These are phyloP conservation scores for Macrotyloma uniflorum DNA, from an alignment of 306 rosid genomes.

Conservation along the genomic window DNA sequence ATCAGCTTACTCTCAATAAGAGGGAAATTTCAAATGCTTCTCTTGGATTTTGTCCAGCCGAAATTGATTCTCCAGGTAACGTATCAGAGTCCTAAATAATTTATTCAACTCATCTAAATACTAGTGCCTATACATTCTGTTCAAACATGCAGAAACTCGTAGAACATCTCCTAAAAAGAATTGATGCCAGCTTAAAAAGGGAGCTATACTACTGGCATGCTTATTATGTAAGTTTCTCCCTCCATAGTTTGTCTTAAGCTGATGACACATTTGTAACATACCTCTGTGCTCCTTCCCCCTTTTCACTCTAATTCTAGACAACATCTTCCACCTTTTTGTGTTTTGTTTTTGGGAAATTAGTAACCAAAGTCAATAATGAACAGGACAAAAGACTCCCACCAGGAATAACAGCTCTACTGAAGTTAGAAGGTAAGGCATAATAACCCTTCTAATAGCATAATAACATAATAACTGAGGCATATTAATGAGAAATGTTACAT, in stretches of 20 bases:
- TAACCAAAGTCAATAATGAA: conserved; percentile 31
- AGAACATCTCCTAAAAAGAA: conserved; percentile 70
- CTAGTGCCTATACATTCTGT: conserved; percentile 24
- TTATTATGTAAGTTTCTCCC: conserved; percentile 68
- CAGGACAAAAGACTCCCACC: conserved; percentile 83
- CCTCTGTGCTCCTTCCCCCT: not conserved
- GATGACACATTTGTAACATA: not conserved
- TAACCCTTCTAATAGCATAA: not conserved
- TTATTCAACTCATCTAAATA: conserved; percentile 25
- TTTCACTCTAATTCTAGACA: not conserved
- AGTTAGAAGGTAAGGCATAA: conserved; percentile 70
- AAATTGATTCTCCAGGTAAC: conserved; percentile 80
- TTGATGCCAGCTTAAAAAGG: conserved; percentile 57
- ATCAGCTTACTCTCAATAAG: conserved; percentile 60
- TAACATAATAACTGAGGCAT: not conserved
- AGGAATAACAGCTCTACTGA: conserved; percentile 80
- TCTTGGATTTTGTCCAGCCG: conserved; percentile 74
- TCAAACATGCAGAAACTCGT: conserved; percentile 72
- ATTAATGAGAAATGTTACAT: no score
- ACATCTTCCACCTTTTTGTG: not conserved
- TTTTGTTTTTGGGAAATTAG: not conserved
- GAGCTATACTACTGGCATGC: conserved; percentile 91
- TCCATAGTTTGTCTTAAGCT: conserved; percentile 20
- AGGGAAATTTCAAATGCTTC: conserved; percentile 84
- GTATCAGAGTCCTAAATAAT: not conserved